Evolutionary conservation across 2,329 filamentous ascomycete genomes (phyloP).

Genomic region (Arthrobotrys pseudoclavata): DNA sequence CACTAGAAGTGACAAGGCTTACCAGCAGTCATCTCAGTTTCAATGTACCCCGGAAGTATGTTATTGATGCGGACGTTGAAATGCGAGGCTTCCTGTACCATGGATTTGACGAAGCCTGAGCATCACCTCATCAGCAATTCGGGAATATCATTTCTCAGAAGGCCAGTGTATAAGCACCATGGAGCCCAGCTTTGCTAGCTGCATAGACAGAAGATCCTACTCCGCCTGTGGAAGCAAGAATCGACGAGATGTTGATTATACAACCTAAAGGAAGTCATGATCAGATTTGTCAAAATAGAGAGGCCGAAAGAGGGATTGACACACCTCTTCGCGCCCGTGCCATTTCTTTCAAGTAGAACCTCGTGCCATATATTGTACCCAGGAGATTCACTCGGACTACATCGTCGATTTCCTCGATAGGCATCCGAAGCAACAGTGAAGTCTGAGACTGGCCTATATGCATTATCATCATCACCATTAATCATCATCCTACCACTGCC

Average conservation of each 20-base stretch:
- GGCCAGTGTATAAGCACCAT: constrained; percentile 70
- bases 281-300: not conserved
- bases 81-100: constrained; percentile 75
- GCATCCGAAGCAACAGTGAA: constrained; percentile 10
- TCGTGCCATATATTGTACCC: constrained; percentile 75
- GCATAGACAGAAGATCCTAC: constrained; percentile 80
- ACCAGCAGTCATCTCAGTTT: constrained; percentile 84
- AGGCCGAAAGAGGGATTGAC: not conserved
- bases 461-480: not conserved
- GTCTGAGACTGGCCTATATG: constrained; percentile 34
- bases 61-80: constrained; percentile 81
- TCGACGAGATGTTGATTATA: constrained; percentile 85
- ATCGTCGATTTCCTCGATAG: constrained; percentile 67
- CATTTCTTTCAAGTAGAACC: constrained; percentile 70
- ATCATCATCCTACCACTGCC: too few species aligned
- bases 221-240: constrained; percentile 78
- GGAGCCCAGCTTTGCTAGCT: constrained; percentile 82
- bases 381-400: constrained; percentile 79
- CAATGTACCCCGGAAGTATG: constrained; percentile 84
- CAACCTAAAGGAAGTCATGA: constrained; percentile 68
- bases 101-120: constrained; percentile 76
- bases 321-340: constrained; percentile 65
- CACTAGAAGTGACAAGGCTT: constrained; percentile 63
- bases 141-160: not conserved
- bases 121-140: not conserved